Conservation (phyloP, 2,329 filamentous ascomycete species). For the Aotearoamyces nothofagi region DNA sequence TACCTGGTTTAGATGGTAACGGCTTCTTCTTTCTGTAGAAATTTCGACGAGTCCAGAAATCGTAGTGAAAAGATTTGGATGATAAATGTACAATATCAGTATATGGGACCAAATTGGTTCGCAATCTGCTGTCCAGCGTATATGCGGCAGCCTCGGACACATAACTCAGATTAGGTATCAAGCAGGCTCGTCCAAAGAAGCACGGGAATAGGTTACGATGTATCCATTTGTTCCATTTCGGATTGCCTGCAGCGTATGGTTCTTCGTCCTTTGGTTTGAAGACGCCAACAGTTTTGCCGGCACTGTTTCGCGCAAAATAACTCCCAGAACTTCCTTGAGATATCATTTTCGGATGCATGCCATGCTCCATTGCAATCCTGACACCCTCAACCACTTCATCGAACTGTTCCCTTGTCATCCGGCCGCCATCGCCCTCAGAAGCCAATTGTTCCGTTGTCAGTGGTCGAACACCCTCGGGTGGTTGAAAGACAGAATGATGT, state of each 20-base stretch:
- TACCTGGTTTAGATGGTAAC: slow-evolving; percentile 80
- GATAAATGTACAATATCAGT: slow-evolving; percentile 90
- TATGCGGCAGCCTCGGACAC: slow-evolving; percentile 96
- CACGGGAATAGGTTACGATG: slow-evolving; percentile 95
- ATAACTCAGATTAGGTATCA: slow-evolving; percentile 95
- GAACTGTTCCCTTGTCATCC: slow-evolving; percentile 68
- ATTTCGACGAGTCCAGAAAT: slow-evolving; percentile 87
- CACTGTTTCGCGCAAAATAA: slow-evolving; percentile 86
- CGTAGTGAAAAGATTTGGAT: slow-evolving; percentile 95
- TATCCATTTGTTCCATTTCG: slow-evolving; percentile 99
- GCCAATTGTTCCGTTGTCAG: slow-evolving; percentile 62
- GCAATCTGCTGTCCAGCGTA: slow-evolving; percentile 78
- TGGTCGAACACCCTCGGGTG: slow-evolving; percentile 75
- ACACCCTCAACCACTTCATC: slow-evolving; percentile 84
- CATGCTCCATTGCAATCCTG: slow-evolving; percentile 75
- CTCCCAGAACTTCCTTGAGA: slow-evolving; percentile 94
- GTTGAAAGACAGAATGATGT: slow-evolving; percentile 91
- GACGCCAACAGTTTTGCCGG: slow-evolving; percentile 90
- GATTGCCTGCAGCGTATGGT: slow-evolving; percentile 90
- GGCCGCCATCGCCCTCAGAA: slow-evolving; percentile 38
- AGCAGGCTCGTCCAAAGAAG: slow-evolving; percentile 83
- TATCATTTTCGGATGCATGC: slow-evolving; percentile 89
- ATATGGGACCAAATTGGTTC: slow-evolving; percentile 86
- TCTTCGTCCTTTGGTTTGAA: slow-evolving; percentile 99
- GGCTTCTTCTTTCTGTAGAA: slow-evolving; percentile 79